Evolutionary conservation across 441 rosid species (phyloP), one percentile per base, ranked within the genome.

Genomic region (Gossypium gossypioides): DNA sequence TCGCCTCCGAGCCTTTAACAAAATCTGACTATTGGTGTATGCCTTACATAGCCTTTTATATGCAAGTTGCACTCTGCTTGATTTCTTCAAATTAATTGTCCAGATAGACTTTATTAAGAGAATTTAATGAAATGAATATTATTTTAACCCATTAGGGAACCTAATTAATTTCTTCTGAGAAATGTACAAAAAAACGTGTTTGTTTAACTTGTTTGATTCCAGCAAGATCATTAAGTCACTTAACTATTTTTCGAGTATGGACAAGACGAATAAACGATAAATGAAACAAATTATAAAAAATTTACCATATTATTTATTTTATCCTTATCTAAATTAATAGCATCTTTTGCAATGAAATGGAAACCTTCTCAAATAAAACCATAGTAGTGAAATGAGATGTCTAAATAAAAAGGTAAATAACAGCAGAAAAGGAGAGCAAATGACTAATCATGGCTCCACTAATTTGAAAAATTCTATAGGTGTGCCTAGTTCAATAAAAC

Each of bases 31-130:
- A 27, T 60, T 52, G 66, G 74, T 24, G 6, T 68, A 22, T 71
- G 67, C 55, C 73, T 70, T 51, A 51, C 74, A 56, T 25, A 40
- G 59, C 70, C 37, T 70, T 72, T 51, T 68, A 77, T 63, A 77
- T 57, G 66, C 40, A 75, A 67, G 66, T 40, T 68, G 29, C 48
- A 52, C 6, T 32, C 50, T 52, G 19, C 60, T 51, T 52, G 29
- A 10, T 52, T 52, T 54, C 50, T 69, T 69, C 46, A 69, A 69
- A 69, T 22, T 60, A 27, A 15, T 4, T 3, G 12, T 24, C 21
- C 24, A 55, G 37, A 15, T 55, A 59, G 24, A 50, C 22, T 19
- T 25, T 80, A 58, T 16, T 61, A 29, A 64, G 68, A 51, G 27
- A 37, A 25, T 62, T 24, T 22, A 62, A 50, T 54, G 69, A 62